Conservation (phyloP, 805 yeast species). For the Wickerhamomyces ciferrii region DNA sequence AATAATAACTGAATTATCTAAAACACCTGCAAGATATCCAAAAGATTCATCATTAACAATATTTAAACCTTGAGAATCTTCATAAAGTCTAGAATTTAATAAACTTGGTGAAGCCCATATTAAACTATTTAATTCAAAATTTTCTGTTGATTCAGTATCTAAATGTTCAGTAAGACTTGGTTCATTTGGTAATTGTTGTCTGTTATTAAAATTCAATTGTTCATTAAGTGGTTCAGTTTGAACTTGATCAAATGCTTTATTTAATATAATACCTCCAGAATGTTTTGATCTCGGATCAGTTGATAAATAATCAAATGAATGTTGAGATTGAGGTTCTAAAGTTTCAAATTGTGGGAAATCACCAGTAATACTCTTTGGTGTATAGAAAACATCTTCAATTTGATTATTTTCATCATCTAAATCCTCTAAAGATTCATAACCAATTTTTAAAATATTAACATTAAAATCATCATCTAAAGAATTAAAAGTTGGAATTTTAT, state of each 20-base stretch:
- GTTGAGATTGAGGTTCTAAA: neutral
- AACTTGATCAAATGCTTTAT: too few relatives aligned
- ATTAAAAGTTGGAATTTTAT: constrained; percentile 5
- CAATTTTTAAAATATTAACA: constrained; percentile 16
- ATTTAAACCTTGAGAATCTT: constrained; percentile 2
- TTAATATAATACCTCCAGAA: neutral
- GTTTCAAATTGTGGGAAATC: constrained; percentile 5
- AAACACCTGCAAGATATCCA: constrained; percentile 34
- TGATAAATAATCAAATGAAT: neutral
- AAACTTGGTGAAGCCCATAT: neutral
- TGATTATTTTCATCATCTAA: neutral
- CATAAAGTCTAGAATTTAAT: neutral
- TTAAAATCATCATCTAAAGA: constrained; percentile 18
- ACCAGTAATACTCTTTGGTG: constrained; percentile 16
- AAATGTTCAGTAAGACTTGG: neutral
- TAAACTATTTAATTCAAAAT: neutral
- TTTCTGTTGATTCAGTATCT: neutral
- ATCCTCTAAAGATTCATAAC: constrained; percentile 11
- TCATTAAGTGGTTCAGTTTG: neutral
- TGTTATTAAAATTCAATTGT: too few relatives aligned
- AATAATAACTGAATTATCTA: constrained; percentile 20
- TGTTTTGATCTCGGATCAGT: neutral
- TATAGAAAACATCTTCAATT: constrained; percentile 16
- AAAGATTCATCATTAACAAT: constrained; percentile 34
- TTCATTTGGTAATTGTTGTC: neutral